Evolutionary conservation across 108 stramenopile genomes (phyloP).

Genomic region (Skeletonema tropicum): DNA sequence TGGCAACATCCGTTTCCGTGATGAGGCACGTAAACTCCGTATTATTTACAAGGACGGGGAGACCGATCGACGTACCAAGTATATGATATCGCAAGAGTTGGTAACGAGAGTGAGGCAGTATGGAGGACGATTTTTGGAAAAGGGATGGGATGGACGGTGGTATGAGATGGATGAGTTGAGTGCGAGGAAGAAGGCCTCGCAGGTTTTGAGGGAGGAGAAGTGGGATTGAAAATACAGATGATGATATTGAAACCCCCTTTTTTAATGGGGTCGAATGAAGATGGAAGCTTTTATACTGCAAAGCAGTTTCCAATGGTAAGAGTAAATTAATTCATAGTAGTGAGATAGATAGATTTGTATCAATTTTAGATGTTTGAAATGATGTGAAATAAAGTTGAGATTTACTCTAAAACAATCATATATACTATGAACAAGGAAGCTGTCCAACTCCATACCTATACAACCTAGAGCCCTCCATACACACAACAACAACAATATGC

Average conservation of each 20-base stretch:
- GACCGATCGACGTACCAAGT: conserved; percentile 3
- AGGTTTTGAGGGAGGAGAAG: conserved; percentile 18
- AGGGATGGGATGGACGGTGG: conserved; percentile 2
- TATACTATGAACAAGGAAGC: too few relatives aligned
- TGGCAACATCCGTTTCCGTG: conserved; percentile 13
- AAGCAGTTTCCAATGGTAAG: background rate
- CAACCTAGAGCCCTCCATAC: too few relatives aligned
- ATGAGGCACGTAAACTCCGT: conserved; percentile 11
- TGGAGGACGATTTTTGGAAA: conserved; percentile 10
- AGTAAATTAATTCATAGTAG: background rate
- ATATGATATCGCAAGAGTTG: background rate
- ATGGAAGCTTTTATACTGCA: background rate
- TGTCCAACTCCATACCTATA: too few relatives aligned
- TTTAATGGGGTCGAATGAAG: too few relatives aligned
- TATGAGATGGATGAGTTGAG: conserved; percentile 5
- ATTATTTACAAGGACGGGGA: background rate
- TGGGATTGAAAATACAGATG: background rate
- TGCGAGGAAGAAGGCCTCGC: conserved; percentile 8
- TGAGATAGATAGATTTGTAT: background rate
- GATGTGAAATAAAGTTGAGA: background rate
- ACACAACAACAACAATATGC: too few relatives aligned
- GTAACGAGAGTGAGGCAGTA: background rate
- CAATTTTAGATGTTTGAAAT: too few relatives aligned
- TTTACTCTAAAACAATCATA: background rate
- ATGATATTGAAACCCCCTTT: too few relatives aligned